Conservation (phyloP, 2,329 filamentous ascomycete species). For the Penicillium sp. region DNA sequence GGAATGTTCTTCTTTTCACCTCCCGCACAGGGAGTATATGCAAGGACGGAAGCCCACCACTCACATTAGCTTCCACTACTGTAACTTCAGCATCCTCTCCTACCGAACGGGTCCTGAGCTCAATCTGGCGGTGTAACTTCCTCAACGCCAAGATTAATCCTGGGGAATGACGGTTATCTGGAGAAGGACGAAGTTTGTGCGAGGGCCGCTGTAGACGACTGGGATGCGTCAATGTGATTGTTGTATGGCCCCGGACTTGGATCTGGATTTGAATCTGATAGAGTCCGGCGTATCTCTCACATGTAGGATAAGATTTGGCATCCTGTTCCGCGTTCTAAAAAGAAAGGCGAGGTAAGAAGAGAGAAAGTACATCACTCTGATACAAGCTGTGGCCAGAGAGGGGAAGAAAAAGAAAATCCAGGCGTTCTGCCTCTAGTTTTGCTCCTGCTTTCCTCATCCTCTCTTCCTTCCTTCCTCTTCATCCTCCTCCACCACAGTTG, state of each 20-base stretch:
- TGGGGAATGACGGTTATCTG: constrained; percentile 4
- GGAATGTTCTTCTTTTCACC: neutral
- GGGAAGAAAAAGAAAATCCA: constrained; percentile 13
- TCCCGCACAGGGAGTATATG: constrained; percentile 13
- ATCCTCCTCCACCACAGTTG: constrained; percentile 18
- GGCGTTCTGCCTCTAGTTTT: neutral
- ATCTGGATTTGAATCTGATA: constrained; percentile 3
- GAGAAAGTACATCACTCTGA: neutral
- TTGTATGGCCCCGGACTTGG: neutral
- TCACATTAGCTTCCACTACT: constrained; percentile 2
- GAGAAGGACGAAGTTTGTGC: neutral
- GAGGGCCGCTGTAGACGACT: neutral
- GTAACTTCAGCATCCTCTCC: constrained; percentile 15
- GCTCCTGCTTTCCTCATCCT: neutral
- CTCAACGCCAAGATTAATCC: constrained; percentile 19
- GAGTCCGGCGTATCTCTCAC: constrained; percentile 8
- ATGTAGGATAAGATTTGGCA: constrained; percentile 7
- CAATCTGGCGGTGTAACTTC: constrained; percentile 32
- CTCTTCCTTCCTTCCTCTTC: constrained; percentile 1
- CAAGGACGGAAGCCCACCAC: constrained; percentile 18
- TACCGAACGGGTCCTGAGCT: constrained; percentile 23
- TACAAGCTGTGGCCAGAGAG: neutral
- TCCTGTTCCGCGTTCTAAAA: neutral
- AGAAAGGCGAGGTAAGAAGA: neutral
- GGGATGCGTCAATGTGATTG: constrained; percentile 12